Percentiles rank a stretch among this genome's conserved stretches.
Evolutionary conservation across 768 basidiomycete species (phyloP).

Genomic region (Leccinum boreale): DNA sequence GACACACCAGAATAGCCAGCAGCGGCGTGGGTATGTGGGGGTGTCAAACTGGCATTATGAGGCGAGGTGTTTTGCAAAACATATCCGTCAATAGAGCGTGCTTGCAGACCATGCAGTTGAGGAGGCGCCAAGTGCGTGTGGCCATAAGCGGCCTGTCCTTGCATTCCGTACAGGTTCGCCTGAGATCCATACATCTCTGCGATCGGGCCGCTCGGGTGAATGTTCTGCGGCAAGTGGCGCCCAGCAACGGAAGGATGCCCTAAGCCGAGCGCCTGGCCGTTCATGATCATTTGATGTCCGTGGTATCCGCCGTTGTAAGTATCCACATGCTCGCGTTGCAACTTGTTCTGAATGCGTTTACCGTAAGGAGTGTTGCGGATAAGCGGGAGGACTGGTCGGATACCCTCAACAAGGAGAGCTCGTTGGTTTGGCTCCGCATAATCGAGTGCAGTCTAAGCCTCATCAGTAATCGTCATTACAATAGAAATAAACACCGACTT

Average conservation of each 20-base stretch:
- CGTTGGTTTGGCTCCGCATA: slow-evolving; percentile 96
- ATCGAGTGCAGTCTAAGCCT: slow-evolving; percentile 83
- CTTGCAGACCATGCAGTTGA: slow-evolving; percentile 59
- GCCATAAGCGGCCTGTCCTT: slow-evolving; percentile 54
- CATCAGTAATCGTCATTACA: slow-evolving; percentile 13
- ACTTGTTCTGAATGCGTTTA: slow-evolving; percentile 97
- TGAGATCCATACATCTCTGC: slow-evolving; percentile 65
- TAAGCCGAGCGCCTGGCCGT: slow-evolving; percentile 53
- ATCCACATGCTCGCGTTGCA: slow-evolving; percentile 91
- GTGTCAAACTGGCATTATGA: slow-evolving; percentile 61
- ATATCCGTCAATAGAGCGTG: slow-evolving; percentile 77
- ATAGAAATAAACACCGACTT: slow-evolving; percentile 43
- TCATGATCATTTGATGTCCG: slow-evolving; percentile 57
- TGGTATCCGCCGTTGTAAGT: slow-evolving; percentile 55
- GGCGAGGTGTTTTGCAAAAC: slow-evolving; percentile 71
- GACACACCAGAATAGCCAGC: slow-evolving; percentile 58
- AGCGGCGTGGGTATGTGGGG: slow-evolving; percentile 51
- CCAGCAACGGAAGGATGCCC: slow-evolving; percentile 38
- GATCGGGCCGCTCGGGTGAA: slow-evolving; percentile 52
- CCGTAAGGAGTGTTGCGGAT: slow-evolving; percentile 99
- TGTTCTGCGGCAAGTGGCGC: slow-evolving; percentile 55
- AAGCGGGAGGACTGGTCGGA: slow-evolving; percentile 95
- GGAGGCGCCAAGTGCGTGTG: slow-evolving; percentile 49
- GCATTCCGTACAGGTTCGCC: slow-evolving; percentile 59
- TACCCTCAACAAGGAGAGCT: slow-evolving; percentile 90